Conservation (phyloP, 225 moss, liverwort and hornwort species). For the Antitrichia curtipendula region DNA sequence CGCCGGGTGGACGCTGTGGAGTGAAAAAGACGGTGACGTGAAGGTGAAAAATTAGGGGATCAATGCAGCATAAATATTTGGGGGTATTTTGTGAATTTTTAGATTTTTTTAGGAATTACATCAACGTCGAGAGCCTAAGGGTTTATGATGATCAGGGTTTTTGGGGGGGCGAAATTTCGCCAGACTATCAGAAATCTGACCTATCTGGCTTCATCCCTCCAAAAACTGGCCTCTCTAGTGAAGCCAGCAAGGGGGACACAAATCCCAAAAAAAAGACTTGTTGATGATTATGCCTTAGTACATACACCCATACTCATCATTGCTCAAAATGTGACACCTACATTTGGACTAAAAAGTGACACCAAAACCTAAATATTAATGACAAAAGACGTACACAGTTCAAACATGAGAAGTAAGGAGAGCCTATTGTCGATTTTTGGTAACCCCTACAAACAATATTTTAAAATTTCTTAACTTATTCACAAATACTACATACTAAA, state of each 20-base stretch:
- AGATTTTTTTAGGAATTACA: background rate
- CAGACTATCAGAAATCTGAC: too few species aligned
- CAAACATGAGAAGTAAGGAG: rapidly evolving
- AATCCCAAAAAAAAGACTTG: too few species aligned
- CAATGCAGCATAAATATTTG: background rate
- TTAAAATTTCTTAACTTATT: background rate
- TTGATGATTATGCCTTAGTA: too few species aligned
- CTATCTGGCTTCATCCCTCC: too few species aligned
- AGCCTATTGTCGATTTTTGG: rapidly evolving
- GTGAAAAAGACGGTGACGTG: background rate
- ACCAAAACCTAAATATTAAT: background rate
- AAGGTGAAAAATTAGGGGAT: background rate
- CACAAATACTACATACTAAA: background rate
- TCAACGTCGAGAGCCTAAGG: background rate
- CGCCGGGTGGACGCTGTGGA: background rate
- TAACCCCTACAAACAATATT: background rate
- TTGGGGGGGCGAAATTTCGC: too few species aligned
- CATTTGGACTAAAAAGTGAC: background rate
- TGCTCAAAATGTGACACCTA: background rate
- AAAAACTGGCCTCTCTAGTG: too few species aligned
- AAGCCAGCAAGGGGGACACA: too few species aligned
- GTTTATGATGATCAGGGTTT: too few species aligned
- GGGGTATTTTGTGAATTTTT: background rate
- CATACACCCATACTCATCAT: too few species aligned
- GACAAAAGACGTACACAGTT: background rate